Evolutionary conservation across 805 yeast genomes (phyloP).

Genomic region (Metschnikowia continentalis): DNA sequence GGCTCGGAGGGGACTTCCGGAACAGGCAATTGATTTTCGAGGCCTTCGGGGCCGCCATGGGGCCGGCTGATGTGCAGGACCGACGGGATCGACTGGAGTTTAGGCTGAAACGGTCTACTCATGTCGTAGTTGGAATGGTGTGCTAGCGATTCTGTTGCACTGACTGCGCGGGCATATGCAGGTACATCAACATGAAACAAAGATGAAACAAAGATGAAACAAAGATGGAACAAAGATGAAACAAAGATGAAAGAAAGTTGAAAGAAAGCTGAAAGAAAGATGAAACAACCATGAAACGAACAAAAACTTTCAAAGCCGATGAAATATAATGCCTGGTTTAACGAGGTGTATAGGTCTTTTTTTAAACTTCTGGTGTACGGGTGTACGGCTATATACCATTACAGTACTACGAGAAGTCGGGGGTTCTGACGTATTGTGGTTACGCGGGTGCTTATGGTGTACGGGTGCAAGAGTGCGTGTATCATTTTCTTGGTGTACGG

Average conservation of each 20-base stretch:
- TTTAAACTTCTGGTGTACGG: too few relatives aligned
- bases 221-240: too few relatives aligned
- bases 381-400: neutral
- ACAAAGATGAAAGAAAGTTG: too few relatives aligned
- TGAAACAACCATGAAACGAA: too few relatives aligned
- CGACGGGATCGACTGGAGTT: constrained; percentile 13
- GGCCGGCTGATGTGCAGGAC: constrained; percentile 6
- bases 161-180: neutral
- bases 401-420: too few relatives aligned
- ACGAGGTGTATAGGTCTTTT: too few relatives aligned
- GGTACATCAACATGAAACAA: neutral
- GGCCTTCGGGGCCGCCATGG: neutral
- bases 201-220: too few relatives aligned
- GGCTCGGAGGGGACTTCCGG: neutral
- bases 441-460: neutral
- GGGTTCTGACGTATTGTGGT: too few relatives aligned
- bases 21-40: neutral
- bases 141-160: neutral
- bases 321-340: too few relatives aligned
- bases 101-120: constrained; percentile 11
- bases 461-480: neutral
- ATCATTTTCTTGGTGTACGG: neutral
- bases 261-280: too few relatives aligned
- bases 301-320: too few relatives aligned
- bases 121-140: neutral